A percentile compares a stretch with the other conserved stretches of the same genome.
Conservation (phyloP, 352 stramenopile species). For the Peronospora destructor region DNA sequence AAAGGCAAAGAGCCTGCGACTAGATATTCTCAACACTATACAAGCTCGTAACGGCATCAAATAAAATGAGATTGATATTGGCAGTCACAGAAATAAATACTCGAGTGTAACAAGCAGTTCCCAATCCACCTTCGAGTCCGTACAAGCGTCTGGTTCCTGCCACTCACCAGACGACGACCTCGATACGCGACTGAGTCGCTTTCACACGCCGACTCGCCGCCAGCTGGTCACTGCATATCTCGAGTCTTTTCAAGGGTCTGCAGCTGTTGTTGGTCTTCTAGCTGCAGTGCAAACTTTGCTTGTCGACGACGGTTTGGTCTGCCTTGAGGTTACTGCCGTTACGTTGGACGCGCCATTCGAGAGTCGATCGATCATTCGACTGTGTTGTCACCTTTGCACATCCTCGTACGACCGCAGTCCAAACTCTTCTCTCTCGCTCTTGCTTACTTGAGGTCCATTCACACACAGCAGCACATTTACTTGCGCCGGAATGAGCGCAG, state of each 20-base stretch:
- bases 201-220: not conserved
- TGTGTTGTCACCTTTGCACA: slow-evolving; percentile 1
- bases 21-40: not conserved
- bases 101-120: slow-evolving; percentile 6
- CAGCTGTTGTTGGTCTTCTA: slow-evolving; percentile 3
- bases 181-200: slow-evolving; percentile 11
- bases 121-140: slow-evolving; percentile 4
- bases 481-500: slow-evolving; percentile 9
- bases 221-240: slow-evolving; percentile 10
- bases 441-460: not conserved
- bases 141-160: slow-evolving; percentile 3
- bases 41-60: not conserved
- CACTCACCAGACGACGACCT: slow-evolving; percentile 2
- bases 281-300: not conserved
- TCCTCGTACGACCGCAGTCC: slow-evolving; percentile 4
- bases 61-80: not conserved
- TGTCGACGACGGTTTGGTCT: not conserved
- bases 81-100: not conserved
- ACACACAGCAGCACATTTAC: not conserved
- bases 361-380: slow-evolving; percentile 4
- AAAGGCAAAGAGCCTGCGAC: not conserved
- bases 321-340: not conserved
- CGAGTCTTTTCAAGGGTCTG: slow-evolving; percentile 7
- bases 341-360: slow-evolving; percentile 14
- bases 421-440: slow-evolving; percentile 1